These are phyloP conservation scores for Azolla pinnata DNA, from an alignment of 75 land plant genomes.

Conservation along the genomic window DNA sequence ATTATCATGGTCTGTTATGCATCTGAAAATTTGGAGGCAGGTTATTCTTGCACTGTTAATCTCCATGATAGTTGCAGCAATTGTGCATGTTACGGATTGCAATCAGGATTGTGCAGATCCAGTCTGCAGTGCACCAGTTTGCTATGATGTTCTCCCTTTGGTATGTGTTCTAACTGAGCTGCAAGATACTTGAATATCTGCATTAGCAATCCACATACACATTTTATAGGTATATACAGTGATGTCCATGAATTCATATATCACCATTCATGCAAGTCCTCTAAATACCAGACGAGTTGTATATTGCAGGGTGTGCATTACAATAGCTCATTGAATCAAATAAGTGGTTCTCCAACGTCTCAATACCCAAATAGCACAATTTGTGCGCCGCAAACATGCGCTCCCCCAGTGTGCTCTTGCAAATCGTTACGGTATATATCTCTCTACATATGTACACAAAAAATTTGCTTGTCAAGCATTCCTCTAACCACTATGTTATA, in stretches of 20 bases:
- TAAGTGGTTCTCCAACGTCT: not conserved
- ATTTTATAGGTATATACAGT: too few relatives aligned
- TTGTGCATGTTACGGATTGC: slow-evolving; percentile 15
- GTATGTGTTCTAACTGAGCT: not conserved
- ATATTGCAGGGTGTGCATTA: slow-evolving; percentile 3
- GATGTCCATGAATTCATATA: too few relatives aligned
- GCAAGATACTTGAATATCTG: too few relatives aligned
- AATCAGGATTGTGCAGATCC: not conserved
- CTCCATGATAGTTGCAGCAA: slow-evolving; percentile 31
- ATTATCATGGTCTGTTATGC: too few relatives aligned
- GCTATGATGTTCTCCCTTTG: slow-evolving; percentile 12
- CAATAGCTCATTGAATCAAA: not conserved
- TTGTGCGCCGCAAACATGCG: not conserved
- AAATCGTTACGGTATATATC: not conserved
- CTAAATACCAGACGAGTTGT: not conserved
- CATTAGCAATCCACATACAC: too few relatives aligned
- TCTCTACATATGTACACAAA: too few relatives aligned
- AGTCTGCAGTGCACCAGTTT: slow-evolving; percentile 4
- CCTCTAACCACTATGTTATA: too few relatives aligned
- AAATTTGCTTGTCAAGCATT: too few relatives aligned
- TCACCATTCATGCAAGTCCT: too few relatives aligned
- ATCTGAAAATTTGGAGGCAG: too few relatives aligned
- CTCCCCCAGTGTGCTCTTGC: not conserved
- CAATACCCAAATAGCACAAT: not conserved
- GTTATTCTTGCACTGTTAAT: slow-evolving; percentile 26